phyloP scores from a whole-genome alignment of 2,329 filamentous ascomycete genomes.

The Ascochyta koolunga region DNA sequence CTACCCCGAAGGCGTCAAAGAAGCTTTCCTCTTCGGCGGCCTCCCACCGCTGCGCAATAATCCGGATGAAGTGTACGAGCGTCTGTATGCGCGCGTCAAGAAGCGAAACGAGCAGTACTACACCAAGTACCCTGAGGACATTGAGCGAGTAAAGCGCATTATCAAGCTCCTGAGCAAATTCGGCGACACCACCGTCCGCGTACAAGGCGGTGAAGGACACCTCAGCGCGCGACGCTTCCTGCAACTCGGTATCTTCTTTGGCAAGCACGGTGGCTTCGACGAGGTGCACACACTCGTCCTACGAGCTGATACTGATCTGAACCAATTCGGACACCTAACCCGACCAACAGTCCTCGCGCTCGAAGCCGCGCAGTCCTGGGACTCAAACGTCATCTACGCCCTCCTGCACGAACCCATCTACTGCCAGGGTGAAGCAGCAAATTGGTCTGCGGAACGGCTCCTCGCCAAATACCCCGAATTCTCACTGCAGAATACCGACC shows the following conservation, averaged over 20 bases:
- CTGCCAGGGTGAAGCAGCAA: slow-evolving; percentile 70
- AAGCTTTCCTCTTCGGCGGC: slow-evolving; percentile 84
- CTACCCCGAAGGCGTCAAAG: slow-evolving; percentile 75
- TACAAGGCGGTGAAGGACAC: slow-evolving; percentile 71
- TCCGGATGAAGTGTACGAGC: slow-evolving; percentile 76
- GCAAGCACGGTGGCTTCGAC: slow-evolving; percentile 65
- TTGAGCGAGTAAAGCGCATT: slow-evolving; percentile 69
- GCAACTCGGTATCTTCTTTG: slow-evolving; percentile 78
- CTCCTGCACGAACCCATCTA: slow-evolving; percentile 89
- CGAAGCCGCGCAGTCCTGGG: slow-evolving; percentile 72
- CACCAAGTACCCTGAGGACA: slow-evolving; percentile 81
- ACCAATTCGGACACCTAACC: slow-evolving; percentile 76
- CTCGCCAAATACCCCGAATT: slow-evolving; percentile 59
- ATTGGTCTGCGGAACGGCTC: slow-evolving; percentile 76
- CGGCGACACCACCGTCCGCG: slow-evolving; percentile 62
- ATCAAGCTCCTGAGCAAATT: slow-evolving; percentile 65
- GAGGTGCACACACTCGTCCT: slow-evolving; percentile 64
- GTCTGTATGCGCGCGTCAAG: slow-evolving; percentile 71
- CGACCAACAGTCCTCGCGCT: slow-evolving; percentile 71
- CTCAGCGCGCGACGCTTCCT: slow-evolving; percentile 78
- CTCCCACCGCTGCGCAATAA: slow-evolving; percentile 75
- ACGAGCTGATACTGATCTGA: slow-evolving; percentile 73
- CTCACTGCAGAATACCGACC: slow-evolving; percentile 43
- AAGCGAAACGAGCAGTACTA: slow-evolving; percentile 82
- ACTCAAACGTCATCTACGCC: slow-evolving; percentile 81